Percentiles rank a stretch among this genome's conserved stretches.
These are phyloP conservation scores for Capsella bursapastoris DNA, from an alignment of 345 rosid species.

Conservation along the genomic window DNA sequence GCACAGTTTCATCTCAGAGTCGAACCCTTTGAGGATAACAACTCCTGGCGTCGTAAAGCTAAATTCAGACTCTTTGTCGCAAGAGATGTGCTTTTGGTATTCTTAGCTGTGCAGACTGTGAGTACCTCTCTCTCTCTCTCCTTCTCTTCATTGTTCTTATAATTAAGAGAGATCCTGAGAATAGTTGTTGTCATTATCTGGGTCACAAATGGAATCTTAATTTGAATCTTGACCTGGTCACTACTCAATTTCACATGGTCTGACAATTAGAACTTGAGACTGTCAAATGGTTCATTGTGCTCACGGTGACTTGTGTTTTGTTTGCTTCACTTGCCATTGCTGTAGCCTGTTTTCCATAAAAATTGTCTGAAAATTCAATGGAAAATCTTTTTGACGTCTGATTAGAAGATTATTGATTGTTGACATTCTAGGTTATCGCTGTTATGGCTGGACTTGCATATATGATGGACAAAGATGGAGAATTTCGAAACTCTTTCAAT, in stretches of 20 bases:
- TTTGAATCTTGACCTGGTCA: conserved; percentile 21
- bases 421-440: conserved; percentile 62
- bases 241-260: conserved; percentile 3
- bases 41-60: conserved; percentile 75
- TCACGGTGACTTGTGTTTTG: conserved; percentile 30
- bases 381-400: background rate
- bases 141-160: background rate
- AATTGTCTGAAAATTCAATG: background rate
- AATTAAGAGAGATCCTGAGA: background rate
- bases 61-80: conserved; percentile 96
- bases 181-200: background rate
- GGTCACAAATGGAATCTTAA: conserved; percentile 9
- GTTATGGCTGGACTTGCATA: conserved; percentile 83
- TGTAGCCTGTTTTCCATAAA: background rate
- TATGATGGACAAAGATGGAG: conserved; percentile 91
- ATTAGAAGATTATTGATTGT: background rate
- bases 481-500: conserved; percentile 86
- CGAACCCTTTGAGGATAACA: conserved; percentile 73
- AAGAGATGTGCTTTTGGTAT: conserved; percentile 87
- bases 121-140: conserved; percentile 30
- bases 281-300: background rate
- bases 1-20: conserved; percentile 86
- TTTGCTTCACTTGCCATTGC: conserved; percentile 16
- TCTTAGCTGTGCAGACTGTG: conserved; percentile 88
- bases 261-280: conserved; percentile 11